A percentile compares a stretch with the other conserved stretches of the same genome.
Evolutionary conservation across 129 eudicot species (phyloP).

Genomic region (Sambucus nigra): DNA sequence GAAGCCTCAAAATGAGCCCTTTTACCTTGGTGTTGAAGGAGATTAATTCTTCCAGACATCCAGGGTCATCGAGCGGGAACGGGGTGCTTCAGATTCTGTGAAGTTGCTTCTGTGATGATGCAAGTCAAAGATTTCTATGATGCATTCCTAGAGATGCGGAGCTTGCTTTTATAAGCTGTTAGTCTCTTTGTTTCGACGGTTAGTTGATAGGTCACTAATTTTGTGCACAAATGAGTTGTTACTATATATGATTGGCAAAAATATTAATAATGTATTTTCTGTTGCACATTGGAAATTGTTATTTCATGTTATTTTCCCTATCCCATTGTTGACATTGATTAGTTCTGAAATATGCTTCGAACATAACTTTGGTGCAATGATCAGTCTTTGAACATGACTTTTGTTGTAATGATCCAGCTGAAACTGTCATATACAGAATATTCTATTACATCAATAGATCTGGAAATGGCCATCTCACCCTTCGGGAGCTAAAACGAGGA

Average conservation of each 20-base stretch:
- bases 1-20: neutral
- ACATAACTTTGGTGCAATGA: no score
- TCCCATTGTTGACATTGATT: no score
- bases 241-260: no score
- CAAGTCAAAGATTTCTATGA: no score
- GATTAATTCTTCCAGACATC: no score
- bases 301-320: neutral
- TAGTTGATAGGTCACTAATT: no score
- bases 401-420: slow-evolving; percentile 35
- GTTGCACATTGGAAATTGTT: neutral
- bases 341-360: no score
- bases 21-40: neutral
- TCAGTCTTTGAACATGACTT: slow-evolving; percentile 12
- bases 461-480: slow-evolving; percentile 61
- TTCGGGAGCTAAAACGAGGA: slow-evolving; percentile 55
- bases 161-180: neutral
- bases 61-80: neutral
- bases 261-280: no score
- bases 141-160: neutral
- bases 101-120: no score
- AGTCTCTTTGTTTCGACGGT: neutral
- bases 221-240: no score
- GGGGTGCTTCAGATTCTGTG: neutral
- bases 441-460: slow-evolving; percentile 57
- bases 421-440: slow-evolving; percentile 69